A percentile compares a stretch with the other conserved stretches of the same genome.
Conservation (phyloP, 1,284 basidiomycete species). For the Irpex sp. region DNA sequence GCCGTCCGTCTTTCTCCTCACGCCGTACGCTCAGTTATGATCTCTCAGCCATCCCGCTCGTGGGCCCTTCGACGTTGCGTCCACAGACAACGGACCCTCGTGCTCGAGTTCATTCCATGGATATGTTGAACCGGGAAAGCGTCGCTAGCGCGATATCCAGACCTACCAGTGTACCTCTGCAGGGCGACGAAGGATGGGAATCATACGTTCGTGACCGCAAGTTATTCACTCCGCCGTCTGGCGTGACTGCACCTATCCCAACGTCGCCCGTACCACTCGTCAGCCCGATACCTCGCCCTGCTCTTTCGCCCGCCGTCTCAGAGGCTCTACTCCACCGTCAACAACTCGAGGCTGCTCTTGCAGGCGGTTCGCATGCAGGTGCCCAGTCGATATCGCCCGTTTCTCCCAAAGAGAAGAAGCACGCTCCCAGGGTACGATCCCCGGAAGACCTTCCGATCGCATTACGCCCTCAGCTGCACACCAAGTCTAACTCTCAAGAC, state of each 20-base stretch:
- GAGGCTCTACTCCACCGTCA: constrained; percentile 70
- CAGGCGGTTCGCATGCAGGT: constrained; percentile 30
- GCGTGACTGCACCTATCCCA: constrained; percentile 67
- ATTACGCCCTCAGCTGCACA: constrained; percentile 23
- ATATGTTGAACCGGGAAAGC: constrained; percentile 40
- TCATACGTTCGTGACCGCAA: constrained; percentile 76
- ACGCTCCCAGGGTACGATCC: constrained; percentile 8
- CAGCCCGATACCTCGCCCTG: constrained; percentile 39
- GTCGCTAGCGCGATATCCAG: constrained; percentile 55
- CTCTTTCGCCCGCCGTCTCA: constrained; percentile 65
- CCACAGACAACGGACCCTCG: constrained; percentile 67
- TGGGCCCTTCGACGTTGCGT: constrained; percentile 51
- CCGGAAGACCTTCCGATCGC: constrained; percentile 24
- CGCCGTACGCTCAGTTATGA: constrained; percentile 67
- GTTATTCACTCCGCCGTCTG: constrained; percentile 76
- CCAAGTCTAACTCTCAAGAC: constrained; percentile 31
- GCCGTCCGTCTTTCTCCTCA: constrained; percentile 63
- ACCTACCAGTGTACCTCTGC: constrained; percentile 68
- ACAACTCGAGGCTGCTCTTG: constrained; percentile 53
- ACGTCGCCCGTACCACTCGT: constrained; percentile 41
- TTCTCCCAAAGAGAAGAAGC: neutral
- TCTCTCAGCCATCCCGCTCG: constrained; percentile 43
- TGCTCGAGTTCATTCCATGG: constrained; percentile 65
- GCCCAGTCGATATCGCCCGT: neutral
- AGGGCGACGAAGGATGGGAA: constrained; percentile 67